phyloP scores from a whole-genome alignment of 177 flowering plant species.

The Vitis hybrid region DNA sequence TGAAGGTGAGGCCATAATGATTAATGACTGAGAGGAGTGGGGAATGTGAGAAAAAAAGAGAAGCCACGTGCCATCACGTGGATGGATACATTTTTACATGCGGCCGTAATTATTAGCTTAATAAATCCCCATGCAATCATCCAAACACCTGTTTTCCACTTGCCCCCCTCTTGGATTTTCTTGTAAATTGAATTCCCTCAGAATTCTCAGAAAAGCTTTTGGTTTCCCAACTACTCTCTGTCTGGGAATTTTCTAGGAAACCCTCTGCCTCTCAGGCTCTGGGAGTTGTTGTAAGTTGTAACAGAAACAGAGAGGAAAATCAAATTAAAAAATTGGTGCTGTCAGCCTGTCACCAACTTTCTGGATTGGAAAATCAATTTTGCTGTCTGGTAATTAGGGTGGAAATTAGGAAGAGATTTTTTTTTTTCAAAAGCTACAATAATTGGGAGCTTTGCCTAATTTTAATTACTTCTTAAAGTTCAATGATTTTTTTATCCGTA shows the following conservation, averaged over 20 bases:
- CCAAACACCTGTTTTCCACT: not conserved
- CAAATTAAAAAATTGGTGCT: no score
- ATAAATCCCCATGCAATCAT: constrained; percentile 18
- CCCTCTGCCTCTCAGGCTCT: no score
- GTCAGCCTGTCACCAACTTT: no score
- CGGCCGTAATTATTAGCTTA: constrained; percentile 14
- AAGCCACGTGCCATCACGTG: constrained; percentile 24
- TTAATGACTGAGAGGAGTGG: not conserved
- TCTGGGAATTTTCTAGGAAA: not conserved
- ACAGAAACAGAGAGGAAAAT: not conserved
- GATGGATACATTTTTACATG: not conserved
- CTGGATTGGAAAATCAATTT: no score
- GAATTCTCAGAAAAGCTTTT: not conserved
- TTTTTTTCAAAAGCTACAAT: no score
- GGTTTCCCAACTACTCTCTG: not conserved
- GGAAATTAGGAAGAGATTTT: no score
- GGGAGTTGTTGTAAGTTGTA: not conserved
- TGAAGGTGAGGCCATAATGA: constrained; percentile 2
- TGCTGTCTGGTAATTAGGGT: no score
- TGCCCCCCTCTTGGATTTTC: not conserved
- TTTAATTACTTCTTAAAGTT: no score
- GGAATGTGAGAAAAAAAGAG: constrained; percentile 4
- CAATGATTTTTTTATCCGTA: no score
- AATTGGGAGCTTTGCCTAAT: no score
- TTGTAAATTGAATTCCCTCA: not conserved